Evolutionary conservation across 2,329 filamentous ascomycete species (phyloP).

Genomic region (Ophiostoma triangulosporum): DNA sequence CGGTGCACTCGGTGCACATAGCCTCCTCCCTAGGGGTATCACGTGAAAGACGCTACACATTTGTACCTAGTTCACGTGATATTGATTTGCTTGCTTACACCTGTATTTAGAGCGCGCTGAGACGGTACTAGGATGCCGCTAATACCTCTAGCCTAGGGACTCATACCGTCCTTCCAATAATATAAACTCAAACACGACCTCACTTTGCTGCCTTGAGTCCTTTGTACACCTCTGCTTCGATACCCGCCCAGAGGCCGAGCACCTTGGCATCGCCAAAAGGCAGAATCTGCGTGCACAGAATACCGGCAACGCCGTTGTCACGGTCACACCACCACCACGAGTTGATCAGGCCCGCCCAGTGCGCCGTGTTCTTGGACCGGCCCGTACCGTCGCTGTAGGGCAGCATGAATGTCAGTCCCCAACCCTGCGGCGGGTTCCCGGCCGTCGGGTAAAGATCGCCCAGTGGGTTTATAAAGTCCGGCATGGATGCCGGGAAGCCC

Average conservation of each 20-base stretch:
- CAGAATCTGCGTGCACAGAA: constrained; percentile 32
- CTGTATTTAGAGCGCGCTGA: too few species aligned
- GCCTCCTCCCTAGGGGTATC: too few species aligned
- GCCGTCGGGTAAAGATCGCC: constrained; percentile 33
- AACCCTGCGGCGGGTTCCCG: constrained; percentile 40
- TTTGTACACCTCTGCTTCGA: constrained; percentile 23
- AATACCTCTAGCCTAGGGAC: too few species aligned
- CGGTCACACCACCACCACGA: constrained; percentile 46
- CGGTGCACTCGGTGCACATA: too few species aligned
- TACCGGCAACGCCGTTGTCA: constrained; percentile 38
- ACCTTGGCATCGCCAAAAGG: constrained; percentile 29
- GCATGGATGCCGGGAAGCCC: constrained; percentile 29
- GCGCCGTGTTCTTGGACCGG: constrained; percentile 30
- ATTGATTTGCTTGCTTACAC: too few species aligned
- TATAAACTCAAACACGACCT: too few species aligned
- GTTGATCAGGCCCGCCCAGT: constrained; percentile 44
- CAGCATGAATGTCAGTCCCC: constrained; percentile 44
- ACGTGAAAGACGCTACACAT: too few species aligned
- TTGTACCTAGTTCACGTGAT: too few species aligned
- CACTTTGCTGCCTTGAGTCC: background rate
- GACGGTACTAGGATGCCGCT: too few species aligned
- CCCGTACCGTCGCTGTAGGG: constrained; percentile 32
- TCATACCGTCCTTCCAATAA: too few species aligned
- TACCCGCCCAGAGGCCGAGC: constrained; percentile 21
- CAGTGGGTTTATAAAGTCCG: constrained; percentile 29